These are phyloP conservation scores for Arctium lappa DNA, from an alignment of 129 eudicot genomes.

Conservation along the genomic window DNA sequence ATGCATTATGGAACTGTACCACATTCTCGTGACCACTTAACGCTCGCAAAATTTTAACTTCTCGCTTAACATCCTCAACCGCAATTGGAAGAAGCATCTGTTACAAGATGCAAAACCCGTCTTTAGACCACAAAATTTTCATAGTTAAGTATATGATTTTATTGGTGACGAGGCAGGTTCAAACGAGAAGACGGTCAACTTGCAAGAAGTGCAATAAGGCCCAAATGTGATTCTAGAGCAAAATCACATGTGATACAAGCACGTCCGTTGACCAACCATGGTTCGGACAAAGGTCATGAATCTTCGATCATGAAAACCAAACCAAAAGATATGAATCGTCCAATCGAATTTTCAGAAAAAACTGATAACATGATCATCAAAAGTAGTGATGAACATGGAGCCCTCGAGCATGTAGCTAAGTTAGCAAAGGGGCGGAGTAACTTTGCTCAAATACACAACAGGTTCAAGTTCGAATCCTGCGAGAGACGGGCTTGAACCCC, in stretches of 20 bases:
- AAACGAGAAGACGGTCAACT: neutral
- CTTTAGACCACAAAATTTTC: neutral
- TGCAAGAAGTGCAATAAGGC: neutral
- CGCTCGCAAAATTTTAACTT: constrained; percentile 87
- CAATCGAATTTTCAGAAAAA: neutral
- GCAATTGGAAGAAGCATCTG: constrained; percentile 98
- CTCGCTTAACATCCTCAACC: constrained; percentile 97
- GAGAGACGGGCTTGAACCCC: too few species aligned
- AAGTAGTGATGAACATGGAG: neutral
- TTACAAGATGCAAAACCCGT: constrained; percentile 1
- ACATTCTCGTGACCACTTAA: constrained; percentile 91
- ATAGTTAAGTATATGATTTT: neutral
- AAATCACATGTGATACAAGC: neutral
- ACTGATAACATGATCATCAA: neutral
- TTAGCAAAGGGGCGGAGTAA: too few species aligned
- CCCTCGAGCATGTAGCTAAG: neutral
- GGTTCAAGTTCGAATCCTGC: too few species aligned
- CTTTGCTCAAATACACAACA: too few species aligned
- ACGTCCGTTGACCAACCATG: too few species aligned
- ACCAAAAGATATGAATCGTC: neutral
- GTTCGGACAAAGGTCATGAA: neutral
- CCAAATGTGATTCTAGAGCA: neutral
- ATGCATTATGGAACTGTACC: constrained; percentile 81
- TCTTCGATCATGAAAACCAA: neutral
- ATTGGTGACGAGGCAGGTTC: neutral